Conservation (phyloP, 257 asterid species). For the Solanum acaule region DNA sequence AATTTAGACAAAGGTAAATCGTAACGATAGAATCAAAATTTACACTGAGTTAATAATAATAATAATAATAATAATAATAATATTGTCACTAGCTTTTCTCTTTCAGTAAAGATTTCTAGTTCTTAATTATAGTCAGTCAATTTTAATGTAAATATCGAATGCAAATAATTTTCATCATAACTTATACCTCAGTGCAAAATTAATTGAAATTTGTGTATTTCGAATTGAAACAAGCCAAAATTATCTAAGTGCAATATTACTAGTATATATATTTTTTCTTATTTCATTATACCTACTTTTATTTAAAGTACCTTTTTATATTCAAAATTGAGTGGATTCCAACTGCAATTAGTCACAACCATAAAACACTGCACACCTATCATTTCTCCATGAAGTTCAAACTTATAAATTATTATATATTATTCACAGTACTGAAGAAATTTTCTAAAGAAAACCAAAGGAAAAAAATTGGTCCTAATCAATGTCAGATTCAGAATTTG, state of each 20-base stretch:
- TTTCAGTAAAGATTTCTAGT: no score
- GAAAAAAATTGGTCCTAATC: neutral
- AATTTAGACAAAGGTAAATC: neutral
- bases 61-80: no score
- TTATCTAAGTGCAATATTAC: neutral
- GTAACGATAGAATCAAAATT: no score
- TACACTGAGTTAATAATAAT: no score
- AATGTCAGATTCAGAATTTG: neutral
- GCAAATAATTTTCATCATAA: neutral
- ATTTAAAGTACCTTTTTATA: neutral
- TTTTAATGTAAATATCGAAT: neutral
- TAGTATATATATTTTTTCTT: neutral
- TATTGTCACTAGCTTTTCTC: neutral
- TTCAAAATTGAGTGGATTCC: neutral
- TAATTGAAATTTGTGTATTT: neutral
- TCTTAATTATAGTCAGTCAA: neutral
- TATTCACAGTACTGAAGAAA: neutral
- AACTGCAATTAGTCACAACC: neutral
- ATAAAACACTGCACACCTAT: neutral
- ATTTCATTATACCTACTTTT: neutral
- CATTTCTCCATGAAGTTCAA: neutral
- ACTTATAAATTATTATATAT: neutral
- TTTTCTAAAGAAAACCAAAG: neutral
- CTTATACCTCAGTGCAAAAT: neutral
- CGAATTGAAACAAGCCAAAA: neutral